Conservation (phyloP, 139 green algal genomes). For the Tetraselmis chui region DNA sequence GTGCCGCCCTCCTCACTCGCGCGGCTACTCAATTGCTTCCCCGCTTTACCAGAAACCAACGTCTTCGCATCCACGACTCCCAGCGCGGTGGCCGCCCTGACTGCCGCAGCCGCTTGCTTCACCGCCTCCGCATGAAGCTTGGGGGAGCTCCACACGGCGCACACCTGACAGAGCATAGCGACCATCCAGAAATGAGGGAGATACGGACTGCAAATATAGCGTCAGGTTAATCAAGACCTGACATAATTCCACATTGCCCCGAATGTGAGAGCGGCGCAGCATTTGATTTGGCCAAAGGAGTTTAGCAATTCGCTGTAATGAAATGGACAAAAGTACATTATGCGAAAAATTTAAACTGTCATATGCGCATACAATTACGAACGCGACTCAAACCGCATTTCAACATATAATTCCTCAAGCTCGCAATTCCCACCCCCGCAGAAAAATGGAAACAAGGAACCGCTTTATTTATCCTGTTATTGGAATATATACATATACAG, state of each 20-base stretch:
- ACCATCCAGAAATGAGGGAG: too few species aligned
- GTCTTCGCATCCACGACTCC: neutral
- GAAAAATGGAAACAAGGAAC: neutral
- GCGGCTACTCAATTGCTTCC: neutral
- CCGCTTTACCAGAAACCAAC: neutral
- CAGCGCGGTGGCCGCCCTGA: neutral
- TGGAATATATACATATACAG: neutral
- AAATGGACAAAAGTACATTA: neutral
- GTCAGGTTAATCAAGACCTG: too few species aligned
- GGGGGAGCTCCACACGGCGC: neutral
- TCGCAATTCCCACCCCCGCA: neutral
- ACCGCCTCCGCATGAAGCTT: neutral
- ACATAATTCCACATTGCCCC: too few species aligned
- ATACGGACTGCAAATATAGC: too few species aligned
- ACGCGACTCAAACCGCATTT: too few species aligned
- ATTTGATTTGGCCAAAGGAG: neutral
- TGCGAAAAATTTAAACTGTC: neutral
- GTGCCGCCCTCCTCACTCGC: neutral
- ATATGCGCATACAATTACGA: neutral
- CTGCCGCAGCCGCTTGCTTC: neutral
- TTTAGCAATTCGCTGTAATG: neutral
- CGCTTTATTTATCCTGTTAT: too few species aligned
- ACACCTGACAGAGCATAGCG: neutral
- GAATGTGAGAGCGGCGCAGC: neutral
- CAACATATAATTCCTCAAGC: neutral